Base-by-base conservation (phyloP, 352 stramenopile species). In the Globisporangium splendens region DNA sequence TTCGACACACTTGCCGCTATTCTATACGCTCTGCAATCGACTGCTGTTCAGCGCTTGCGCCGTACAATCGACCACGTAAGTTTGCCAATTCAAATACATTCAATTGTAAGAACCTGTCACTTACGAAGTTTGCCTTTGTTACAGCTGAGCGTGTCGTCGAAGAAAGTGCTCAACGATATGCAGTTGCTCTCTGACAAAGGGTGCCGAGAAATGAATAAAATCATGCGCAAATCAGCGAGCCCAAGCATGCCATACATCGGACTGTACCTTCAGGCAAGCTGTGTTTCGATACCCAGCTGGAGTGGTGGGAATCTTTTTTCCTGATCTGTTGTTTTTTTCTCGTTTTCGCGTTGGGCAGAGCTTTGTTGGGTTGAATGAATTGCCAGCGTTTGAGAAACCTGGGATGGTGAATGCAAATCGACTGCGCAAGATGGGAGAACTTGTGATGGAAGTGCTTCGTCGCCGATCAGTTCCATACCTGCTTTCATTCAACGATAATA, bases 171-270 rank as follows among this genome's bases (percentile, higher is more conserved):
- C 46, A 89, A 88, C 47, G 69, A 88, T 28, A 87, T 95, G 81
- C 79, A 91, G 60, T 44, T 84, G 20, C 73, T 93, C 14, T 92
- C 79, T 0, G 82, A 93, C 59, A 91, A 91, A 46, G 83, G 83
- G 0, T 92, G 83, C 49, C 86, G 86, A 28, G 86, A 94, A 48
- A 89, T 95, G 66, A 95, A 94, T 59, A 78, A 77, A 17, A 55
- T 89, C n/a, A 95, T 95, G 84, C 77, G 82, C 50, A 83, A 77
- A 44, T 71, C 78, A 8, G 52, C 68, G 8, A 91, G 82, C 17
- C 86, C 84, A 44, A 87, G 77, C 50, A 94, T 95, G 84, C 86
- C 86, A 41, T 95, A 94, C 62, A 86, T 94, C 21, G 86, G 86
- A 18, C 64, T 95, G 2, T 95, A 93, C 49, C 68, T 95, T 28